Percentiles rank a stretch among this genome's conserved stretches.
These are phyloP conservation scores for Coemansia sp. DNA, from an alignment of 192 early-diverging fungal species.

Conservation along the genomic window DNA sequence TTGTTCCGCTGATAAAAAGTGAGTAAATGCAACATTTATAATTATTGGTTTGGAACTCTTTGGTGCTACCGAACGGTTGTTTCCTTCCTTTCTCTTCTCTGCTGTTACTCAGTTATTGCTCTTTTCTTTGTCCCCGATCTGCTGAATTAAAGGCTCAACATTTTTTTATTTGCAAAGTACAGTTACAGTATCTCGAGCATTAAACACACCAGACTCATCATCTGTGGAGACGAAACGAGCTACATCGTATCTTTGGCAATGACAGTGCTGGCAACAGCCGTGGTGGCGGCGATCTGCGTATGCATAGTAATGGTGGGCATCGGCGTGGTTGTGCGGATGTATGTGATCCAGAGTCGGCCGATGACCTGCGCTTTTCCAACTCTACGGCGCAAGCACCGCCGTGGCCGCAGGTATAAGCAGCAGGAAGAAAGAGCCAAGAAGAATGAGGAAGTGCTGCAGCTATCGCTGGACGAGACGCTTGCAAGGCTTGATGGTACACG, in stretches of 20 bases:
- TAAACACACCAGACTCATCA: too few relatives aligned
- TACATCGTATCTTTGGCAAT: slow-evolving; percentile 8
- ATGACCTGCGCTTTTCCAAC: slow-evolving; percentile 8
- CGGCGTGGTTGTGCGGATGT: slow-evolving; percentile 14
- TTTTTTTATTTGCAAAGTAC: too few relatives aligned
- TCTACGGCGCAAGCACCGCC: neutral
- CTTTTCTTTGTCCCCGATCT: too few relatives aligned
- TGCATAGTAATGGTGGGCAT: slow-evolving; percentile 16
- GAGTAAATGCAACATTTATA: too few relatives aligned
- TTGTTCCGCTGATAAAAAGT: too few relatives aligned
- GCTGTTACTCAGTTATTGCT: too few relatives aligned
- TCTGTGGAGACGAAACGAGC: too few relatives aligned
- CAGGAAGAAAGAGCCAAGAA: slow-evolving; percentile 7
- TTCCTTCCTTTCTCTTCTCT: too few relatives aligned
- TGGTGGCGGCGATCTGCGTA: slow-evolving; percentile 27
- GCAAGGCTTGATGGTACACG: slow-evolving; percentile 29
- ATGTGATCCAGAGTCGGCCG: slow-evolving; percentile 10
- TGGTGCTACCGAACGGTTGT: too few relatives aligned
- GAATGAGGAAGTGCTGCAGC: slow-evolving; percentile 23
- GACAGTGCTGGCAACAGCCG: slow-evolving; percentile 23
- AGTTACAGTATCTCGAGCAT: too few relatives aligned
- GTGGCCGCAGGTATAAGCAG: slow-evolving; percentile 4
- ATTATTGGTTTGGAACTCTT: too few relatives aligned
- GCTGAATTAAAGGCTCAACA: too few relatives aligned
- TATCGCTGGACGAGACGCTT: slow-evolving; percentile 36